Base-by-base conservation (phyloP, 495 filamentous ascomycete species). In the Penicillium dipodomyicola region DNA sequence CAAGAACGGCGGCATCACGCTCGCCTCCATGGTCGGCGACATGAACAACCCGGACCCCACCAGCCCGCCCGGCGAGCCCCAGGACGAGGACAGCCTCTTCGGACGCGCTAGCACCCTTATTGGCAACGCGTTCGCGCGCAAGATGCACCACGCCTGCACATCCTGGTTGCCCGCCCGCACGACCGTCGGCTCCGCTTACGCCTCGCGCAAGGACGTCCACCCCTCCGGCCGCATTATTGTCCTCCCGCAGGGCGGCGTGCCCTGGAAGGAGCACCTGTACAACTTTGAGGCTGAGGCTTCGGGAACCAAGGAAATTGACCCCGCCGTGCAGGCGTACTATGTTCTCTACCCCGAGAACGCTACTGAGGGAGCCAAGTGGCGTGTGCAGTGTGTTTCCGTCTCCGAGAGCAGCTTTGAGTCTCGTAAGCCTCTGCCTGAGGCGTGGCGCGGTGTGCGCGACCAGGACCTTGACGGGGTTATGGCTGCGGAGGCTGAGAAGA, bases 221-320 rank as follows among this genome's bases (percentile, higher is more conserved):
- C 63, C 83, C 9, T 72, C 84, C 56, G 94, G 92, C 40, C 83
- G 87, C 39, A 85, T 98, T 49, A 75, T 97, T 64, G 85, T 97
- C 6, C 77, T 97, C 20, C 81, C 86, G 51, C 77, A 85, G 11
- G 83, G 83, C 52, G 82, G 87, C 39, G 82, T 90, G 52, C 95
- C 94, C 10, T 98, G 94, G 94, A 91, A 93, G 68, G 93, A 97
- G 65, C 94, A 98, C 64, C 80, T 98, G 15, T 97, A 96, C 74
- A 85, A 82, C 39, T 82, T 97, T 25, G 95, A 98, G 75, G 80
- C 81, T 55, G 77, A 85, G 56, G 69, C 72, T 17, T 76, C 77
- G 22, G 68, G 65, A 3, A 67, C 65, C 3, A 71, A 70, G 50
- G 54, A 58, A 6, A 58, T 53, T 15, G 62, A 64, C n/a, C 62